Conservation (phyloP, 768 basidiomycete genomes). For the Phaffia tasmanica region DNA sequence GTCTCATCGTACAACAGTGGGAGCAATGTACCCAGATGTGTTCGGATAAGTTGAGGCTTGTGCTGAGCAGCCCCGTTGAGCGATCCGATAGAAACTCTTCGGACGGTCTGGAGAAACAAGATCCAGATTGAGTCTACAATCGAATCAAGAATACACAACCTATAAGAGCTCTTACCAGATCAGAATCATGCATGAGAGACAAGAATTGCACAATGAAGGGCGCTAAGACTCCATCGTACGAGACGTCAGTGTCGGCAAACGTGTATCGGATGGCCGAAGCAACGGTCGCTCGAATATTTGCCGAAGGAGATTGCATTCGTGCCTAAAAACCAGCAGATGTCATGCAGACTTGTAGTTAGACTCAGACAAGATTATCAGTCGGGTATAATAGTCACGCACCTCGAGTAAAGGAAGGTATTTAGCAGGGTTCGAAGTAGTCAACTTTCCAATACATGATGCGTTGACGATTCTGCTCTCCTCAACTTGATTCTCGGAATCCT, state of each 20-base stretch:
- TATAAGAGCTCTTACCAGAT: constrained; percentile 52
- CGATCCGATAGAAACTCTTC: constrained; percentile 75
- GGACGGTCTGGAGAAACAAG: constrained; percentile 56
- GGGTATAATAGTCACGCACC: constrained; percentile 41
- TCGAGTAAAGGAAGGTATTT: constrained; percentile 88
- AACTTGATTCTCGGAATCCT: constrained; percentile 72
- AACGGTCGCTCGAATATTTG: constrained; percentile 63
- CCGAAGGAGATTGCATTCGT: constrained; percentile 31
- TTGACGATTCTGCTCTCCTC: constrained; percentile 89
- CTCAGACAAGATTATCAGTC: background rate
- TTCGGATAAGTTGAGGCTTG: constrained; percentile 81
- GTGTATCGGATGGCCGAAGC: constrained; percentile 83
- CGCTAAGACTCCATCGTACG: constrained; percentile 82
- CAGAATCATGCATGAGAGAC: constrained; percentile 73
- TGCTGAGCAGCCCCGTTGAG: constrained; percentile 90
- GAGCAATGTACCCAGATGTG: constrained; percentile 63
- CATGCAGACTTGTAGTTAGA: too few species aligned
- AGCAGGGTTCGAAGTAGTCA: constrained; percentile 81
- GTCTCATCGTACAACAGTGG: constrained; percentile 83
- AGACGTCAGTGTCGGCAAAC: constrained; percentile 71
- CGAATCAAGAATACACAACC: background rate
- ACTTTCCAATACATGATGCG: constrained; percentile 89
- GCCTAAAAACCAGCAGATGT: constrained; percentile 30
- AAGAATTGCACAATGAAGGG: constrained; percentile 80
- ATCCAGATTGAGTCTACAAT: constrained; percentile 9